Percentiles rank a stretch among this genome's conserved stretches.
Evolutionary conservation across 768 basidiomycete genomes (phyloP).

Genomic region (Trametes maxima): DNA sequence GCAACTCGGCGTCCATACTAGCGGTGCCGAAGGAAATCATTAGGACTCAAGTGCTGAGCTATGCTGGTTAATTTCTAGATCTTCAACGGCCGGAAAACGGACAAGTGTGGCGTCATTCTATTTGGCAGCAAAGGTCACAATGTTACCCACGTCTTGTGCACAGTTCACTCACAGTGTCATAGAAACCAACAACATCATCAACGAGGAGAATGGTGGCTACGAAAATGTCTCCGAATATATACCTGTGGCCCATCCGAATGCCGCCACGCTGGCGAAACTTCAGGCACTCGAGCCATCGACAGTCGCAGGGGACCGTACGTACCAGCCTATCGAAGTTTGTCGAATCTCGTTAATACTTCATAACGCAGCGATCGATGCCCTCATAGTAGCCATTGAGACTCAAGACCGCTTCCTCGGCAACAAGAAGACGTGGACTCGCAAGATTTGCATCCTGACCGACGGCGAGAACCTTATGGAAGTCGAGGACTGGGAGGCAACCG

Average conservation of each 20-base stretch:
- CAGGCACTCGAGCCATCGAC: constrained; percentile 59
- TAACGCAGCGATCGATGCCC: constrained; percentile 75
- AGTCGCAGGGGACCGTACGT: constrained; percentile 67
- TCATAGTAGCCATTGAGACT: constrained; percentile 85
- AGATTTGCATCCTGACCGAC: constrained; percentile 83
- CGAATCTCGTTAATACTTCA: no score
- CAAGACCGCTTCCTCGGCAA: constrained; percentile 65
- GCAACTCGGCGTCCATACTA: no score
- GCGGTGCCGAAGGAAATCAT: no score
- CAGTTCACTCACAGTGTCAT: neutral
- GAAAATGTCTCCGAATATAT: constrained; percentile 74
- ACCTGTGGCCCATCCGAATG: constrained; percentile 65
- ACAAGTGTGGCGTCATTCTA: constrained; percentile 86
- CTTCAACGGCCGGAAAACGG: constrained; percentile 89
- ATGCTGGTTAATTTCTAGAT: constrained; percentile 57
- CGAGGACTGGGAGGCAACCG: constrained; percentile 75
- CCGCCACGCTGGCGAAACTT: constrained; percentile 65
- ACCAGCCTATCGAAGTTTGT: no score
- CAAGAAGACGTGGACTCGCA: constrained; percentile 86
- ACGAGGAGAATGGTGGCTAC: constrained; percentile 66
- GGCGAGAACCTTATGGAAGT: constrained; percentile 74
- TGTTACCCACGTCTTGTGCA: neutral
- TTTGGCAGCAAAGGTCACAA: constrained; percentile 82
- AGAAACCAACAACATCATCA: constrained; percentile 71
- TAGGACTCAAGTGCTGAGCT: no score